Percentiles rank a stretch among this genome's conserved stretches.
Evolutionary conservation across 306 rosid species (phyloP).

Genomic region (Biancaea sappan): DNA sequence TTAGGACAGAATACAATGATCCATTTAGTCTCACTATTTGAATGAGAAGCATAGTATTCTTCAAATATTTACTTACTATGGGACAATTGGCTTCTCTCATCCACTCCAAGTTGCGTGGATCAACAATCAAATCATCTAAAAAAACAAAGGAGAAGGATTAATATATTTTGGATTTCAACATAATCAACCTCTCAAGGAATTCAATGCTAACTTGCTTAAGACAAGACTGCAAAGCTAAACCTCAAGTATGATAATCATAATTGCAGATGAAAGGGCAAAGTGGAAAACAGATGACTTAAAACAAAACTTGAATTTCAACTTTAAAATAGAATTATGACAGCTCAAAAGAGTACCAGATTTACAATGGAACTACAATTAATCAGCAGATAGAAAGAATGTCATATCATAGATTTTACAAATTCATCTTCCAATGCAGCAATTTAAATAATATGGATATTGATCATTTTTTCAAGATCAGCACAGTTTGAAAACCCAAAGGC

Average conservation of each 20-base stretch:
- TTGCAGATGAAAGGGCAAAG: conserved; percentile 2
- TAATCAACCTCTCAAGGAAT: neutral
- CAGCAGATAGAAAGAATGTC: conserved; percentile 14
- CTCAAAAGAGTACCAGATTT: conserved; percentile 19
- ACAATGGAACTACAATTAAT: conserved; percentile 7
- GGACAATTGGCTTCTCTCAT: conserved; percentile 91
- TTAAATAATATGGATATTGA: neutral
- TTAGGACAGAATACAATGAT: neutral
- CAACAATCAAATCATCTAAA: conserved; percentile 90
- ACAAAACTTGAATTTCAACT: neutral
- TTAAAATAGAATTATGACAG: neutral
- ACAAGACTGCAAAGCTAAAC: conserved; percentile 28
- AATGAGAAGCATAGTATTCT: conserved; percentile 17
- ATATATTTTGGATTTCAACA: conserved; percentile 4
- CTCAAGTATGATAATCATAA: conserved; percentile 18
- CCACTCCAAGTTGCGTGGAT: conserved; percentile 92
- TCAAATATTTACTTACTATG: conserved; percentile 61
- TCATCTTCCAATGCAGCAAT: conserved; percentile 13
- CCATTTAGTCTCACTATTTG: neutral
- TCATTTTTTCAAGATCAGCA: neutral
- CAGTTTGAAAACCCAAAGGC: neutral
- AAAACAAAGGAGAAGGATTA: conserved; percentile 30
- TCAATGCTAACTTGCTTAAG: conserved; percentile 21
- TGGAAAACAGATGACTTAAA: neutral
- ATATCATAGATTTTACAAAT: conserved; percentile 12